Percentiles rank a stretch among this genome's conserved stretches.
Conservation (phyloP, 495 filamentous ascomycete genomes). For the Aspergillus carlsbadensis region DNA sequence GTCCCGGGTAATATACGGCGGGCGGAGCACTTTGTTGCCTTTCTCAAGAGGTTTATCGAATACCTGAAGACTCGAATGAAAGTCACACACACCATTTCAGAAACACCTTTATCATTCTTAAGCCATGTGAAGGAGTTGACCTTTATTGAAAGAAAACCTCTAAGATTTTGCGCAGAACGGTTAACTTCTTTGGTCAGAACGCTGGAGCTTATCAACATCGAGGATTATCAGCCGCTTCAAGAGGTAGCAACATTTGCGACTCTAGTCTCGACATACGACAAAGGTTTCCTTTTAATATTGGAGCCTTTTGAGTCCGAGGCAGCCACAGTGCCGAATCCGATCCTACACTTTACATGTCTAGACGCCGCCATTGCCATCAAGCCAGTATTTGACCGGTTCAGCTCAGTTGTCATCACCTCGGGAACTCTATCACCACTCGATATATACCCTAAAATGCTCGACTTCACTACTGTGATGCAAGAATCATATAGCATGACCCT, state of each 20-base stretch:
- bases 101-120: constrained; percentile 92
- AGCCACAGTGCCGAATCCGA: constrained; percentile 91
- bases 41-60: constrained; percentile 94
- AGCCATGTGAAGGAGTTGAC: constrained; percentile 92
- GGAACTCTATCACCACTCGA: constrained; percentile 96
- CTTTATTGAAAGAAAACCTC: constrained; percentile 94
- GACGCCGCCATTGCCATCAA: constrained; percentile 99
- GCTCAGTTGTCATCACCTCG: constrained; percentile 97
- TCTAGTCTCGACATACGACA: constrained; percentile 94
- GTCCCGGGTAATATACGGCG: constrained; percentile 95
- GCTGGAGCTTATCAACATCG: constrained; percentile 93
- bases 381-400: constrained; percentile 95
- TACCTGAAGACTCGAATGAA: constrained; percentile 99
- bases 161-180: constrained; percentile 94
- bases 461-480: constrained; percentile 85
- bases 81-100: constrained; percentile 92
- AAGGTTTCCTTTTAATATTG: constrained; percentile 91
- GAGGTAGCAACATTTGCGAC: constrained; percentile 99
- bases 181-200: constrained; percentile 93
- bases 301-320: constrained; percentile 96
- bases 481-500: constrained; percentile 98
- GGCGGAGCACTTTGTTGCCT: constrained; percentile 94
- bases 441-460: constrained; percentile 99
- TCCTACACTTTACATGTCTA: constrained; percentile 93
- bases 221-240: constrained; percentile 95